These are phyloP conservation scores for Fusarium sp. DNA, from an alignment of 2,329 filamentous ascomycete species.

Conservation along the genomic window DNA sequence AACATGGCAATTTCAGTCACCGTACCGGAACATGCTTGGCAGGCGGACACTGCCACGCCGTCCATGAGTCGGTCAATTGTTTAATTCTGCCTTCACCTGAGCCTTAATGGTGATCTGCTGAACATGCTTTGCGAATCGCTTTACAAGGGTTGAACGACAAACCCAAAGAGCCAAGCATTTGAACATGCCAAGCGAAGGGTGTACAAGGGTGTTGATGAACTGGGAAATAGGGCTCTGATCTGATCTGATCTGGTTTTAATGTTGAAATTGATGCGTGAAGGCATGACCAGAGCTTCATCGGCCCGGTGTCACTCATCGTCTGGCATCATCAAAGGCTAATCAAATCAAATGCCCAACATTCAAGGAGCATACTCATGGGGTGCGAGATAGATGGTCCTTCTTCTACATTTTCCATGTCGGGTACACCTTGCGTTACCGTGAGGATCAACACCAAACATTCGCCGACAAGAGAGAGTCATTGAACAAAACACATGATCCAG, in stretches of 20 bases:
- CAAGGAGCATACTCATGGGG: not conserved
- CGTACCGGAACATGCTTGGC: slow-evolving; percentile 34
- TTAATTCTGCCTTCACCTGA: slow-evolving; percentile 36
- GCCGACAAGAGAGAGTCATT: not conserved
- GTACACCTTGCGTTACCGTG: not conserved
- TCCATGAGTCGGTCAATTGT: slow-evolving; percentile 21
- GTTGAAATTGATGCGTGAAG: slow-evolving; percentile 18
- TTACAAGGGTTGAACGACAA: slow-evolving; percentile 20
- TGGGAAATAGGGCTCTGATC: slow-evolving; percentile 1
- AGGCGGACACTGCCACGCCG: slow-evolving; percentile 21
- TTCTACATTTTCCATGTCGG: not conserved
- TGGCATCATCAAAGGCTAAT: not conserved
- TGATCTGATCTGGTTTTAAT: too few species aligned
- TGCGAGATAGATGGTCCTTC: not conserved
- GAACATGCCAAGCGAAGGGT: slow-evolving; percentile 24
- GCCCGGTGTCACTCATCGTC: slow-evolving; percentile 2
- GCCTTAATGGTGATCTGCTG: slow-evolving; percentile 42
- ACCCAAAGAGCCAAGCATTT: slow-evolving; percentile 6
- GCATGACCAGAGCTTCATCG: slow-evolving; percentile 15
- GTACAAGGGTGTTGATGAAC: not conserved
- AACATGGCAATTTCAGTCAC: slow-evolving; percentile 31
- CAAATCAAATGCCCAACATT: not conserved
- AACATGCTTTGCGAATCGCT: slow-evolving; percentile 24
- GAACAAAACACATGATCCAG: not conserved
- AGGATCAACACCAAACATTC: not conserved